These are phyloP conservation scores for Porcisia hertigi DNA, from an alignment of 208 protist species.

Conservation along the genomic window DNA sequence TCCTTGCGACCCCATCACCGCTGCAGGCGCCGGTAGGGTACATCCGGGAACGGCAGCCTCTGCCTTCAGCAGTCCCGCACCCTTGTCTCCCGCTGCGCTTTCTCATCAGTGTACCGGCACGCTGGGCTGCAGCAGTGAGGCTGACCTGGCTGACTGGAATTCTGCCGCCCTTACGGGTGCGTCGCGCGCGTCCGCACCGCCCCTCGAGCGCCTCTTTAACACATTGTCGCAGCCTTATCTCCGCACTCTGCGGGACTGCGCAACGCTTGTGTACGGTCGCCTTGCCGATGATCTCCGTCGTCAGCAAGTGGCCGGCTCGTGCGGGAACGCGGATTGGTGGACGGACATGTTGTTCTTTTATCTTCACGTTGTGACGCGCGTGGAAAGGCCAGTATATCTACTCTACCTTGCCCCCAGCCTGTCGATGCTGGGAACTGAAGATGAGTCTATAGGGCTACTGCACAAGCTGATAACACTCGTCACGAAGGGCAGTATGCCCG, in stretches of 20 bases:
- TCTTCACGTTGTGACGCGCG: conserved; percentile 40
- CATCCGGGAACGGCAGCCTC: conserved; percentile 7
- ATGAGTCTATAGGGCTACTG: conserved; percentile 66
- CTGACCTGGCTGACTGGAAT: not conserved
- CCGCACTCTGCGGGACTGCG: conserved; percentile 55
- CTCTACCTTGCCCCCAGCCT: conserved; percentile 73
- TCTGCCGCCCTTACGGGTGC: not conserved
- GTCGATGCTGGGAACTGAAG: conserved; percentile 52
- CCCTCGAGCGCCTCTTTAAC: conserved; percentile 20
- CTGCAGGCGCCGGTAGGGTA: not conserved
- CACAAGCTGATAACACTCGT: conserved; percentile 74
- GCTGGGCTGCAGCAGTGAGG: not conserved
- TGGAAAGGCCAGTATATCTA: conserved; percentile 60
- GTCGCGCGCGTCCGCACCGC: not conserved
- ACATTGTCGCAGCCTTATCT: conserved; percentile 41
- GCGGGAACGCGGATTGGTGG: conserved; percentile 82
- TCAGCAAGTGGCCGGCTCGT: conserved; percentile 60
- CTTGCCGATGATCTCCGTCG: conserved; percentile 62
- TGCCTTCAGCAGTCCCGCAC: conserved; percentile 12
- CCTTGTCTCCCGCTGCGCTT: conserved; percentile 11
- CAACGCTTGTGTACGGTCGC: conserved; percentile 52
- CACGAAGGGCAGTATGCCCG: conserved; percentile 65
- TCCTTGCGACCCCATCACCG: not conserved
- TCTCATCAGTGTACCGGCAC: not conserved
- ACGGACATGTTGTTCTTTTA: conserved; percentile 63